Base-by-base conservation (phyloP, 208 protist genomes). In the Trypanosoma conorhini region DNA sequence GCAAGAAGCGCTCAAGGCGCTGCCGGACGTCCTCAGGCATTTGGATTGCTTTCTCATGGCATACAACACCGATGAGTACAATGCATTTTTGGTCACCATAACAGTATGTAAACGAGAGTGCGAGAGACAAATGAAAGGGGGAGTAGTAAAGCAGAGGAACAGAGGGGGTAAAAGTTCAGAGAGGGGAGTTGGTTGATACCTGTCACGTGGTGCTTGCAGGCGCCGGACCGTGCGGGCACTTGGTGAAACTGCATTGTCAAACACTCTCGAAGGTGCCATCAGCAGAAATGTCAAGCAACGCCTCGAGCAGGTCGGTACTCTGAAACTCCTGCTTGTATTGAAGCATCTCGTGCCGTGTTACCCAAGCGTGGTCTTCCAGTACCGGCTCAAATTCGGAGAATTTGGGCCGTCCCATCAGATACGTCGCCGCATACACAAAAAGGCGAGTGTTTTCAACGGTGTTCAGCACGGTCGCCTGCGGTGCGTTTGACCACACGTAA, bases 401-500 rank as follows among this genome's bases (percentile, higher is more conserved):
- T 30, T 76, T 74, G n/a, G 89, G 89, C 40, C 87, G 52, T 42
- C 89, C 89, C 8, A 77, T 73, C 22, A 95, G 78, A 74, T 95
- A 95, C 10, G 83, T 87, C 13, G 80, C 82, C 5, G 76, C 19
- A 74, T 89, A 95, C 42, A 95, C 74, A 70, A 92, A 95, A 24
- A 95, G 74, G 0, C 72, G 82, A 21, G 79, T 79, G 26, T 76
- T 79, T 9, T 83, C 76, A 13, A 77, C 61, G n/a, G 38, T 31
- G 31, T 70, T 54, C 33, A 48, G 0, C n/a, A 91, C 75, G 15
- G 83, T 88, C 30, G 81, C 87, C 70, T 92, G 86, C 42, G 89
- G 89, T 0, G 86, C 89, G 58, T 92, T 92, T n/a, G 86, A 92
- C 87, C 89, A 95, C 8, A 88, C 42, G 67, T 88, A 92, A 68